Evolutionary conservation across 768 basidiomycete genomes (phyloP), one percentile per base, ranked within the genome.

Genomic region (Collybia mongolica): DNA sequence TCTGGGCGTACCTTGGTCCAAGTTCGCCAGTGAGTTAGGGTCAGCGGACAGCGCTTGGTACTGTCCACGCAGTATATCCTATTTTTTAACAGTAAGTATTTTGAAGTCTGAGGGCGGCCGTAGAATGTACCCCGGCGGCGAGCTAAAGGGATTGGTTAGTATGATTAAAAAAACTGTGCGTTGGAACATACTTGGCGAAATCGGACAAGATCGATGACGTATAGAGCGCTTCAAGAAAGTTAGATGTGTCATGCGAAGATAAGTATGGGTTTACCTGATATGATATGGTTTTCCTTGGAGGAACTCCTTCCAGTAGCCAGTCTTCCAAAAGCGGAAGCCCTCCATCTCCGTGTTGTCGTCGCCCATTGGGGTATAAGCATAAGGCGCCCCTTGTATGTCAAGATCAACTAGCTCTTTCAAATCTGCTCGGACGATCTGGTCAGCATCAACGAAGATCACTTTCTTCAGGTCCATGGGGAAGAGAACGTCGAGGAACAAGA

Each of bases 401-500:
- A 97, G 69, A 58, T 97, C 90, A n/a, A 97, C 87, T 11, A 99
- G 76, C 61, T 98, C 93, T 64, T 95, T 85, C 56, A 98, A 71
- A 67, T 99, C 96, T n/a, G 93, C 84, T 2, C 97, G 86, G 6
- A 99, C 94, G 52, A 99, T 98, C 71, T 94, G 93, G 65, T 96
- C 93, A 0, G 96, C 96, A 62, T 98, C 97, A 44, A 99, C 96
- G 63, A 99, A 98, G 58, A 99, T 95, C 54, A 99, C 96, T 65
- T 97, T 97, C 73, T 98, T 95, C 51, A 99, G 82, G 68, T 96
- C 92, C 88, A 98, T 94, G 1, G 97, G 97, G 81, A 99, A 99
- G 6, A 98, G 81, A 14, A 98, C 95, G 60, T 99, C 97, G 14
- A 99, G 82, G 81, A 99, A 99, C 38, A 99, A 84, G 55, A 99